Percentiles rank a stretch among this genome's conserved stretches.
phyloP scores from a whole-genome alignment of 306 rosid species.

The Citrullus colocynthis region DNA sequence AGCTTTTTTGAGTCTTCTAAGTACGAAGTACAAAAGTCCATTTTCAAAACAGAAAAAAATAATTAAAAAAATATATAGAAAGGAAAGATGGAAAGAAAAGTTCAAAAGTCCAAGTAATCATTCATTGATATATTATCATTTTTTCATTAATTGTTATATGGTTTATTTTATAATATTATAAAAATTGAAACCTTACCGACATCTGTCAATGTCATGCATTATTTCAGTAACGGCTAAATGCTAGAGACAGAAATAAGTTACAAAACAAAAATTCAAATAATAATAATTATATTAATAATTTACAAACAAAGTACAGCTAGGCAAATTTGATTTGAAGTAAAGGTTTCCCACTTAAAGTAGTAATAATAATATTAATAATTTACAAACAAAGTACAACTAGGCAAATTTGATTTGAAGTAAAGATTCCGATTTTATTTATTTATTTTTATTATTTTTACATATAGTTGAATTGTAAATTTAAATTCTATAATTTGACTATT shows the following conservation, averaged over 20 bases:
- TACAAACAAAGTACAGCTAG: neutral
- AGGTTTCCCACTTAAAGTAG: too few species aligned
- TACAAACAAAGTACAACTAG: too few species aligned
- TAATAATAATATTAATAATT: too few species aligned
- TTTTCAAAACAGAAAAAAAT: neutral
- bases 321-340: neutral
- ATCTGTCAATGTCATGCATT: neutral
- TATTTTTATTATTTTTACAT: too few species aligned
- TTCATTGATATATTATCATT: neutral
- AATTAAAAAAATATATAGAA: neutral
- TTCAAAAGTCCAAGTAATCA: neutral
- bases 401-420: neutral
- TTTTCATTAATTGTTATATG: neutral
- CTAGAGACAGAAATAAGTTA: neutral
- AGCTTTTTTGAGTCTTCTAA: neutral
- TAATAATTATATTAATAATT: too few species aligned
- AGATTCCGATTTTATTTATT: too few species aligned
- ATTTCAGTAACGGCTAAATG: constrained; percentile 3
- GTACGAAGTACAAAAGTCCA: neutral
- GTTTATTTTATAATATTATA: neutral
- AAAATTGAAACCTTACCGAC: neutral
- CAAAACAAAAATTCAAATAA: neutral
- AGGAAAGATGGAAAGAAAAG: neutral
- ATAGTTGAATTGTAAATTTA: too few species aligned
- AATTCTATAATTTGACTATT: too few species aligned